Evolutionary conservation across 2,329 filamentous ascomycete genomes (phyloP), one percentile per base, ranked within the genome.

Genomic region (Colletotrichum chlorophyti): DNA sequence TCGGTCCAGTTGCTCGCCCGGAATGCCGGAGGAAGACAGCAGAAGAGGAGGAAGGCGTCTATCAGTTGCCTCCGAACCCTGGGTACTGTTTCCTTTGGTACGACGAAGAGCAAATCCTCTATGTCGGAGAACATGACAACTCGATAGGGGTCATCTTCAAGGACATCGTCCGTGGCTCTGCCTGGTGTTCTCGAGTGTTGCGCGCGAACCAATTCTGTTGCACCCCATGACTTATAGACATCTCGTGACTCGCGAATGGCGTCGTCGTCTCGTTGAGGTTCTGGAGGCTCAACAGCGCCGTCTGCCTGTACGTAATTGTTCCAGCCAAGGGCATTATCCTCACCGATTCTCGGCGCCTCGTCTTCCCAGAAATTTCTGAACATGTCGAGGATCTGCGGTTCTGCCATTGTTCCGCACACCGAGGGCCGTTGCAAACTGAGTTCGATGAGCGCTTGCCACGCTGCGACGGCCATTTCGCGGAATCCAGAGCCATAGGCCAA

Each of bases 351-450:
- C 0, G 90, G 79, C 1, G 86, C 81, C 68, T 97, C 94, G 54
- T 87, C 91, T 58, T 97, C 92, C 95, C 95, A 98, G 63, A 95
- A 97, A 3, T 87, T 81, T 43, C 83, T 77, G 61, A 97, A 90
- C 0, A 69, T 68, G 3, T 72, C 68, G 10, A 79, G 35, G 0
- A 50, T 32, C 26, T 60, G 29, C 9, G 26, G 46, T 5, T 65
- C 63, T 9, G 64, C 42, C n/a, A 62, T 64, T 10, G 65, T 51
- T 2, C 65, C 63, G 35, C 66, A 42, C 8, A 11, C 53, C 4
- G 65, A 48, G 3, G 90, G 86, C 3, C 79, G 78, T 42, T 85
- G 86, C 58, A 92, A 83, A 15, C 84, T 86, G 49, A 89, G 78
- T 68, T 97, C 94, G 0, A 97, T 73, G 1, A 90, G 66, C 6